A percentile compares a stretch with the other conserved stretches of the same genome.
Conservation (phyloP, 2,329 filamentous ascomycete genomes). For the Aureobasidium musti region DNA sequence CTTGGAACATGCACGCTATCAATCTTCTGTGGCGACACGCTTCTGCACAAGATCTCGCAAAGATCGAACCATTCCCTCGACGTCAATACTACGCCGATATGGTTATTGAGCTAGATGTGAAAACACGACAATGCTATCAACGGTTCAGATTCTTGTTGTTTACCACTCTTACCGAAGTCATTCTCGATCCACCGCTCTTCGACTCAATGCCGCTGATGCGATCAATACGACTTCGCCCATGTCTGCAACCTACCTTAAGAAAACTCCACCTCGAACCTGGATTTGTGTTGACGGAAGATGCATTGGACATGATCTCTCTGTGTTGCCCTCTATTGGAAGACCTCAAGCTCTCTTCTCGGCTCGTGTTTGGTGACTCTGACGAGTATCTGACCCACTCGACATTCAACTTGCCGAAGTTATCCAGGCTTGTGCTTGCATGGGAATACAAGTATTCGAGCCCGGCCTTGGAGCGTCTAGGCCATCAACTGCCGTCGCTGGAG, state of each 20-base stretch:
- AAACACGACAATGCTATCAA: neutral
- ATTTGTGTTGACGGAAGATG: neutral
- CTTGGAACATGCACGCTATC: neutral
- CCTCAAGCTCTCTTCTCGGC: neutral
- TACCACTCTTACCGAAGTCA: neutral
- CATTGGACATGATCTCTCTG: neutral
- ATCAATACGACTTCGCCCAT: neutral
- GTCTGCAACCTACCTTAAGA: neutral
- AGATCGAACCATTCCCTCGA: neutral
- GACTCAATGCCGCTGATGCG: neutral
- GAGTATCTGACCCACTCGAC: neutral
- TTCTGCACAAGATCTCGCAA: neutral
- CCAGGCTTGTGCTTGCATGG: neutral
- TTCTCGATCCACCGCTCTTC: neutral
- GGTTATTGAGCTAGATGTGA: neutral
- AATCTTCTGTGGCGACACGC: neutral
- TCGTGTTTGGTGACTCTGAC: too few species aligned
- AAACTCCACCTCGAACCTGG: neutral
- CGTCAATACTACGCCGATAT: neutral
- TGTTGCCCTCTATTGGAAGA: neutral
- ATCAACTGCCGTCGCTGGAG: neutral
- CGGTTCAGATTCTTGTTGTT: neutral
- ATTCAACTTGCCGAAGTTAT: neutral
- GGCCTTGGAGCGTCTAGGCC: neutral
- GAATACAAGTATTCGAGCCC: neutral